A percentile compares a stretch with the other conserved stretches of the same genome.
These are phyloP conservation scores for Achlya hypogyna DNA, from an alignment of 352 stramenopile genomes.

Conservation along the genomic window DNA sequence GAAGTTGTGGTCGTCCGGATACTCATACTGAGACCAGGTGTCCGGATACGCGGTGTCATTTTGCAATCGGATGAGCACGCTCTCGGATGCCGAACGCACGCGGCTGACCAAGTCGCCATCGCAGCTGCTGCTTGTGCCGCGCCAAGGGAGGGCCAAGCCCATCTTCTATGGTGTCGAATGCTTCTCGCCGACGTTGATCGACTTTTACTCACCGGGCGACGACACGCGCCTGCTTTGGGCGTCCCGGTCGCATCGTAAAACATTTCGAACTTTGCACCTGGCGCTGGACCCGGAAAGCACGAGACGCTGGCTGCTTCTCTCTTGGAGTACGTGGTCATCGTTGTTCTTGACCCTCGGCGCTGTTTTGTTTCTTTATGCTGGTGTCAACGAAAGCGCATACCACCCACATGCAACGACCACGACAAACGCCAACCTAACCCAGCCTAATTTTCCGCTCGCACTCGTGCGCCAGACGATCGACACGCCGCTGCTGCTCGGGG, in stretches of 20 bases:
- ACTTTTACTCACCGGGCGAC: constrained; percentile 73
- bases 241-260: constrained; percentile 78
- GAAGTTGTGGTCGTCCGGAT: too few species aligned
- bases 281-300: constrained; percentile 48
- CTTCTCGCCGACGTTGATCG: constrained; percentile 78
- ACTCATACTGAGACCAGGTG: too few species aligned
- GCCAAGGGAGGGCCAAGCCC: constrained; percentile 60
- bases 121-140: constrained; percentile 72
- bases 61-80: constrained; percentile 54
- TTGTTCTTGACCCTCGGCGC: constrained; percentile 46
- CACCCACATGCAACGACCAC: not conserved
- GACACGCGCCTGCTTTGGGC: constrained; percentile 83
- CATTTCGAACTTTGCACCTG: constrained; percentile 79
- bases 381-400: constrained; percentile 43
- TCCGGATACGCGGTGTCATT: too few species aligned
- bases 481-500: constrained; percentile 45
- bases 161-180: constrained; percentile 81
- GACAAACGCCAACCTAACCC: not conserved
- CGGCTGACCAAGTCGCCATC: constrained; percentile 30
- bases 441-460: not conserved
- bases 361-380: constrained; percentile 48
- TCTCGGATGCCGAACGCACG: constrained; percentile 26
- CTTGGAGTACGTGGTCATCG: constrained; percentile 64
- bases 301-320: constrained; percentile 49
- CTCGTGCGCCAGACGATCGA: constrained; percentile 41